Evolutionary conservation across 2,329 filamentous ascomycete genomes (phyloP), one percentile per base, ranked within the genome.

Genomic region (Pseudopyricularia javanii): DNA sequence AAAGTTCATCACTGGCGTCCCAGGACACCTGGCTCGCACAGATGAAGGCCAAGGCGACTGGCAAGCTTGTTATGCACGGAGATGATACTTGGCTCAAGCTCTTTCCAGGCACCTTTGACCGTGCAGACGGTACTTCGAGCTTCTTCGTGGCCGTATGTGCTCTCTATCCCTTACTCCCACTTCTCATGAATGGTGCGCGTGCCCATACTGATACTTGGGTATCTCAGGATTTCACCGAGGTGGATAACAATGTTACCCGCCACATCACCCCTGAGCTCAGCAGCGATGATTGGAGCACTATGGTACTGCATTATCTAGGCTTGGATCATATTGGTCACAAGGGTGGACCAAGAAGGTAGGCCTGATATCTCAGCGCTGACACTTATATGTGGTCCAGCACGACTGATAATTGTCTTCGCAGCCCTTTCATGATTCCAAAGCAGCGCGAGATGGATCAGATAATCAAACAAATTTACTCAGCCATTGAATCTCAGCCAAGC

Each of bases 1-100:
- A 88, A 3, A 86, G 86, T 14, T 95, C 93, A 1, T 91, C 86
- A 3, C 78, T 98, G 24, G 84, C 88, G 14, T 79, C 79, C 28
- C 93, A 97, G 68, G 93, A 98, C 65, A 95, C 90, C 32, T 98
- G 94, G 91, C 79, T 98, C 26, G 87, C 90, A 34, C 93, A 98
- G 72, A 82, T 98, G 70, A 91, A 85, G 66, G 82, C 83, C 34
- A 85, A 82, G 61, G 71, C 74, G 24, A 66, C 72, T 17, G 88
- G 88, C 20, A 90, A 88, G 61, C 75, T 97, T 56, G 74, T 96
- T 64, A 93, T 98, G 85, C 96, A 93, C 63, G 93, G 93, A 49
- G 93, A 98, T 63, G 93, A 98, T 66, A 98, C 93, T 20, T 98
- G 93, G 94, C 73, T 98, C 60, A 97, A 96, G 71, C 75, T 98